Base-by-base conservation (phyloP, 2,329 filamentous ascomycete species). In the Claviceps sp. region DNA sequence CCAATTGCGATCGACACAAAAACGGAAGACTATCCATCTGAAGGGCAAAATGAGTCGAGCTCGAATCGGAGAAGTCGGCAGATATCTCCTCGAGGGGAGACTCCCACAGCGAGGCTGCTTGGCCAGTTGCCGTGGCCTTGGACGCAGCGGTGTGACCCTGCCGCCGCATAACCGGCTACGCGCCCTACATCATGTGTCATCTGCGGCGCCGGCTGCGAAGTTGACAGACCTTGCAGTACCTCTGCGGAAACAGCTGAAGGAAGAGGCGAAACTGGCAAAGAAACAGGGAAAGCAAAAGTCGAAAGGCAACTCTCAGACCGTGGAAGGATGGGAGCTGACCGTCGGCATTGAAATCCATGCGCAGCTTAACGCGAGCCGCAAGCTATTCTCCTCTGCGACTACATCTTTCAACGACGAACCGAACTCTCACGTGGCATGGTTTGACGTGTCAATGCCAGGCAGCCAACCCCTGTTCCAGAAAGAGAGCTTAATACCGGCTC, bases 261-360 rank as follows among this genome's bases (percentile, higher is more conserved):
- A 86, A 26, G 77, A 85, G 54, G 80, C 68, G 34, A 88, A 87
- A 62, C 76, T 84, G 59, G 69, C 85, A 52, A 88, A 87, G 61
- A 83, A 85, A 49, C 75, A 82, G 52, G 77, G 67, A 13, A 70
- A 70, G 52, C 74, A 72, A 55, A 71, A 72, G 55, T 67, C 68
- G 49, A 75, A 75, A 56, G 62, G 59, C 29, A 64, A 69, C 38
- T 65, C 62, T 1, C 78, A 81, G 63, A 75, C 71, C 17, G 77
- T 79, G 1, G 69, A 75, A 5, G 82, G 83, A 37, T 98, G 93
- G 93, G 88, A 96, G 66, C 73, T 97, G 61, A 96, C 91, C 0
- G 88, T 97, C 29, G 93, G 93, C 55, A 90, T 98, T 59, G 93
- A 98, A 71, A 93, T 98, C 57, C 93, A 98, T 65, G 93, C 93